Evolutionary conservation across 2,329 filamentous ascomycete genomes (phyloP), one percentile per base, ranked within the genome.

Genomic region (Paecilomyces variotii): DNA sequence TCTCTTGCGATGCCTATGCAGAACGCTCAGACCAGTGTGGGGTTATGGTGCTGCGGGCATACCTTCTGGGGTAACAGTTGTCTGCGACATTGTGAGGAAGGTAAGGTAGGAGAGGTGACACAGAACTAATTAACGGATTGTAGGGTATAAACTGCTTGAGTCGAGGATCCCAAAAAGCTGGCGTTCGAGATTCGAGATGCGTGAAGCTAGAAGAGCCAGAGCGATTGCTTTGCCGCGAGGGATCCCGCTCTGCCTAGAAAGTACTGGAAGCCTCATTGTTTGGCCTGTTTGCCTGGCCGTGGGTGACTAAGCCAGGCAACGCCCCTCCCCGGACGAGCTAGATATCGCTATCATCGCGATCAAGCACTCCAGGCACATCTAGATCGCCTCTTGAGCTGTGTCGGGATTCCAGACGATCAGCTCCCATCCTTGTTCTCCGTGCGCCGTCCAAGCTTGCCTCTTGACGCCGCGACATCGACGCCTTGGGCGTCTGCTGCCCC

Each of bases 191-290:
- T 45, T 32, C 7, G 30, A 32, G 30, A 32, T 32, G 5, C 39
- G 39, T 45, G n/a, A 45, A 19, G 39, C 39, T 45, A 45, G n/a
- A 45, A 45, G 39, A 45, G 39, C 39, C 14, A 45, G 39, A 10
- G 39, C n/a, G 39, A 45, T 45, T 45, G 35, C 19, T 19, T 45
- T 14, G 39, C 39, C n/a, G 39, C 19, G 19, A n/a, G 39, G 19
- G 39, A 45, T 45, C 39, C 39, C 39, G 39, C 39, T 45, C 39
- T 45, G 39, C 64, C 64, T 75, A 70, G 74, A 76, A 76, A 68
- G 70, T 75, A 72, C 73, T 76, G 73, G 74, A 76, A 76, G 64
- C 65, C 62, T 67, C 64, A 60, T 14, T 60, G 70, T 74, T 73
- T 74, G 72, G 56, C 57, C 56, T 62, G 70, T 74, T 74, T 74